Conservation (phyloP, 108 stramenopile genomes). For the Skeletonema costatum region DNA sequence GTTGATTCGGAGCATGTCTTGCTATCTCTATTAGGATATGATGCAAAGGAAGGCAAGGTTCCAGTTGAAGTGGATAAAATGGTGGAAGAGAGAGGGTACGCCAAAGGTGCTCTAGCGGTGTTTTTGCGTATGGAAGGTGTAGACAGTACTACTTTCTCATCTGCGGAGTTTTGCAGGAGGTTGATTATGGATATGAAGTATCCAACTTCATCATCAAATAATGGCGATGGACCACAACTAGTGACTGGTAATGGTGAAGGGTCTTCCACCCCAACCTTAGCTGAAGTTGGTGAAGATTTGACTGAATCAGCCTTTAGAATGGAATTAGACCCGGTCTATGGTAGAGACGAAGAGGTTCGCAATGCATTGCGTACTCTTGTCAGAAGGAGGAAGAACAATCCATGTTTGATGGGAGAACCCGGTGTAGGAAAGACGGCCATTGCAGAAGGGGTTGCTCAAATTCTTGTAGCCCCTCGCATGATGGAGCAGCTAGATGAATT, state of each 20-base stretch:
- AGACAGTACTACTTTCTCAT: conserved; percentile 40
- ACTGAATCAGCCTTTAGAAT: conserved; percentile 82
- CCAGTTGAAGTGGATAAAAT: conserved; percentile 36
- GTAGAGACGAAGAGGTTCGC: conserved; percentile 97
- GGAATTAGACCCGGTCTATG: conserved; percentile 96
- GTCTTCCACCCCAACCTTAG: conserved; percentile 60
- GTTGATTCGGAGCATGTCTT: conserved; percentile 74
- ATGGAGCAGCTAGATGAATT: conserved; percentile 51
- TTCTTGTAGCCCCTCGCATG: conserved; percentile 87
- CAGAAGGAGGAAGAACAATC: conserved; percentile 98
- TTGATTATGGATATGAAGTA: conserved; percentile 63
- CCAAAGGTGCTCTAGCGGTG: conserved; percentile 60
- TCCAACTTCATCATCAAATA: conserved; percentile 23
- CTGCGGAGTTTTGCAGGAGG: conserved; percentile 67
- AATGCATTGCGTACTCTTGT: conserved; percentile 94
- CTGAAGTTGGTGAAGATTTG: conserved; percentile 89
- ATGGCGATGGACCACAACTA: conserved; percentile 45
- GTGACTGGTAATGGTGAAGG: conserved; percentile 53
- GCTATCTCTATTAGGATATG: conserved; percentile 69
- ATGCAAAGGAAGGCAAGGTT: conserved; percentile 27
- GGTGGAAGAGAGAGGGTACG: conserved; percentile 38
- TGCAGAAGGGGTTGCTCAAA: conserved; percentile 94
- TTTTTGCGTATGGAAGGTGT: conserved; percentile 66
- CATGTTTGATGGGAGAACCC: conserved; percentile 97
- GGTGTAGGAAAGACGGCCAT: conserved; percentile 99